These are phyloP conservation scores for Fusarium pseudonygamai DNA, from an alignment of 2,329 filamentous ascomycete genomes.

Conservation along the genomic window DNA sequence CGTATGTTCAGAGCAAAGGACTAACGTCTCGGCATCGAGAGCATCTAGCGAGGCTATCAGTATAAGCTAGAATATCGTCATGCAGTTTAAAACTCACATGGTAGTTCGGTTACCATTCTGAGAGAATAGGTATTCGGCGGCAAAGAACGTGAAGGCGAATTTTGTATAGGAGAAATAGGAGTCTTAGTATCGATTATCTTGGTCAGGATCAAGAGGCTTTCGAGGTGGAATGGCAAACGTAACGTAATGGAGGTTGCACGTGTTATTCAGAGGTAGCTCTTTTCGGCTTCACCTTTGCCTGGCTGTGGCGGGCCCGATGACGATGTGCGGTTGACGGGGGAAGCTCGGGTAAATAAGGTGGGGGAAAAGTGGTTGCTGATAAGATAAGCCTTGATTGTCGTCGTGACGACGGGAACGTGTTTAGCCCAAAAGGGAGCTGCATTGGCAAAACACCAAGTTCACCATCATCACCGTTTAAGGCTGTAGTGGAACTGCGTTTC, in stretches of 20 bases:
- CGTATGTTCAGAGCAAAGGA: conserved; percentile 16
- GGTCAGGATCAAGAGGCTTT: not conserved
- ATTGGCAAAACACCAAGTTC: conserved; percentile 12
- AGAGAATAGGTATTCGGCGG: not conserved
- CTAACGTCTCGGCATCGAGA: conserved; percentile 93
- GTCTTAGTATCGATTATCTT: not conserved
- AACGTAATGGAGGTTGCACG: conserved; percentile 11
- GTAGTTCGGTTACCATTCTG: conserved; percentile 59
- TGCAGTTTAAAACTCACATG: conserved; percentile 52
- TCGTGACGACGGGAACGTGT: conserved; percentile 41
- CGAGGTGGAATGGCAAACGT: not conserved
- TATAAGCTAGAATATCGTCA: not conserved
- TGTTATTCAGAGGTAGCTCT: conserved; percentile 28
- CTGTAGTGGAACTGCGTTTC: not conserved
- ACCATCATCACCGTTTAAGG: conserved; percentile 6
- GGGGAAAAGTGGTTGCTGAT: not conserved
- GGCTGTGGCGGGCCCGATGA: conserved; percentile 42
- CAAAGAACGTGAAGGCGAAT: not conserved
- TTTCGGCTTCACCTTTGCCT: conserved; percentile 25
- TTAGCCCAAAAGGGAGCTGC: conserved; percentile 7
- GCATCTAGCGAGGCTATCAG: conserved; percentile 72
- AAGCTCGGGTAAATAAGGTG: conserved; percentile 28
- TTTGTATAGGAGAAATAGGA: not conserved
- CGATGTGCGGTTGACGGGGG: conserved; percentile 32
- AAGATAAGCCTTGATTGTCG: conserved; percentile 40